These are phyloP conservation scores for Alternaria novae-zelandiae DNA, from an alignment of 2,329 filamentous ascomycete genomes.

Conservation along the genomic window DNA sequence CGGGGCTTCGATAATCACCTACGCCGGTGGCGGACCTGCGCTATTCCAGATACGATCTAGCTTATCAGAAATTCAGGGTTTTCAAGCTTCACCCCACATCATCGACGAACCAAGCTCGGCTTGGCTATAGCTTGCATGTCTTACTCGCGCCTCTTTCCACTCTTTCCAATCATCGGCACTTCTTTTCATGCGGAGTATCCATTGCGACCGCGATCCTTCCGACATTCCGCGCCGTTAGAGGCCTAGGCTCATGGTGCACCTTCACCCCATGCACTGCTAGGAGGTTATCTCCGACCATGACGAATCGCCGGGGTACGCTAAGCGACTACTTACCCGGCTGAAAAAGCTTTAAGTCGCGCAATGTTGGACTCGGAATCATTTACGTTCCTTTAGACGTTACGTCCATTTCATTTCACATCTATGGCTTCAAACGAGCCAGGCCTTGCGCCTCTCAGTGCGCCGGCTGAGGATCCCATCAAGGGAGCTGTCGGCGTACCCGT, in stretches of 20 bases:
- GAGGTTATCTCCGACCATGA: constrained; percentile 15
- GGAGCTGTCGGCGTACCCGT: constrained; percentile 24
- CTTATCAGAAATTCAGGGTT: constrained; percentile 1
- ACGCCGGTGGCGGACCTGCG: background rate
- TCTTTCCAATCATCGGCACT: constrained; percentile 1
- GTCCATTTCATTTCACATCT: background rate
- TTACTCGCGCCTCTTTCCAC: background rate
- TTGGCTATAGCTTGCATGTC: constrained; percentile 13
- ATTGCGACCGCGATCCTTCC: background rate
- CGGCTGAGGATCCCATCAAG: constrained; percentile 26
- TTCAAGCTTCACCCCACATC: constrained; percentile 9
- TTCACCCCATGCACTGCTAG: background rate
- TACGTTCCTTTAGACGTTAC: background rate
- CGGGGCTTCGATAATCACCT: background rate
- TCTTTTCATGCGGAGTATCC: background rate
- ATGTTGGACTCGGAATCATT: background rate
- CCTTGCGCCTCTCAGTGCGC: constrained; percentile 28
- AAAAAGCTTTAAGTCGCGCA: constrained; percentile 7
- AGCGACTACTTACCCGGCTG: constrained; percentile 9
- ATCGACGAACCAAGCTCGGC: constrained; percentile 5
- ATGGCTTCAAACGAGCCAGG: constrained; percentile 34
- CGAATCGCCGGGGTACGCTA: constrained; percentile 11
- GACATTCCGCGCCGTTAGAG: background rate
- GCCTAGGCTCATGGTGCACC: constrained; percentile 5
- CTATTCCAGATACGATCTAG: background rate